A percentile compares a stretch with the other conserved stretches of the same genome.
Conservation (phyloP, 2,329 filamentous ascomycete species). For the Eutypa lata region DNA sequence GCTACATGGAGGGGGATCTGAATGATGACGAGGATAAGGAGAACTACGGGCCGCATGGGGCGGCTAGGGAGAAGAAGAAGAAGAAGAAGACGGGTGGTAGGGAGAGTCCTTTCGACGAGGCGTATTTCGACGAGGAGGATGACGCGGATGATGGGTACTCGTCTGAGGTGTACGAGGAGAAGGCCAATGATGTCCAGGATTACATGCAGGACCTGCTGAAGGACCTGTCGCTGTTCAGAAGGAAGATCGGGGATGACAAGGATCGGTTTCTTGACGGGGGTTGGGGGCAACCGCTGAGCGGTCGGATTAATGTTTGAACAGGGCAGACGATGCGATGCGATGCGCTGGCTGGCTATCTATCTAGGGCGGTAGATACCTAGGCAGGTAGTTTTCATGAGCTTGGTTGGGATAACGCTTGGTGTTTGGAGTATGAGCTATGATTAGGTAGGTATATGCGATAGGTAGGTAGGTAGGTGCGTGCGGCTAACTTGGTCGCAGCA, state of each 20-base stretch:
- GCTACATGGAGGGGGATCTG: too few species aligned
- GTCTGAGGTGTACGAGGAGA: slow-evolving; percentile 46
- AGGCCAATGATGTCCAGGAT: slow-evolving; percentile 68
- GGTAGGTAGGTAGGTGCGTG: not conserved
- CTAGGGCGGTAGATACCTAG: too few species aligned
- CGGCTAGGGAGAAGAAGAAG: slow-evolving; percentile 32
- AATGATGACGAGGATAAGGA: slow-evolving; percentile 30
- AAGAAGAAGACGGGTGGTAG: slow-evolving; percentile 20
- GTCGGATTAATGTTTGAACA: slow-evolving; percentile 39
- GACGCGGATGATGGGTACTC: slow-evolving; percentile 40
- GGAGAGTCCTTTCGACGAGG: slow-evolving; percentile 44
- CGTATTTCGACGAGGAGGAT: slow-evolving; percentile 59
- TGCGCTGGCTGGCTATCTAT: too few species aligned
- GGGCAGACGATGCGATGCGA: too few species aligned
- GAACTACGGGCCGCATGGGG: slow-evolving; percentile 21
- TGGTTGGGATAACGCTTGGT: slow-evolving; percentile 7
- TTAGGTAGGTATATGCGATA: not conserved
- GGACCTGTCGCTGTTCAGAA: slow-evolving; percentile 76
- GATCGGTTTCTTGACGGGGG: slow-evolving; percentile 67
- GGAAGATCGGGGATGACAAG: slow-evolving; percentile 83
- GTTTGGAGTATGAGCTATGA: slow-evolving; percentile 17
- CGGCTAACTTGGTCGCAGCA: too few species aligned
- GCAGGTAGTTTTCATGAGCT: not conserved
- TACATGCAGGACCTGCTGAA: slow-evolving; percentile 80
- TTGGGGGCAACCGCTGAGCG: slow-evolving; percentile 49